phyloP scores from a whole-genome alignment of 2,329 filamentous ascomycete genomes.

The Ophiostoma sp. region DNA sequence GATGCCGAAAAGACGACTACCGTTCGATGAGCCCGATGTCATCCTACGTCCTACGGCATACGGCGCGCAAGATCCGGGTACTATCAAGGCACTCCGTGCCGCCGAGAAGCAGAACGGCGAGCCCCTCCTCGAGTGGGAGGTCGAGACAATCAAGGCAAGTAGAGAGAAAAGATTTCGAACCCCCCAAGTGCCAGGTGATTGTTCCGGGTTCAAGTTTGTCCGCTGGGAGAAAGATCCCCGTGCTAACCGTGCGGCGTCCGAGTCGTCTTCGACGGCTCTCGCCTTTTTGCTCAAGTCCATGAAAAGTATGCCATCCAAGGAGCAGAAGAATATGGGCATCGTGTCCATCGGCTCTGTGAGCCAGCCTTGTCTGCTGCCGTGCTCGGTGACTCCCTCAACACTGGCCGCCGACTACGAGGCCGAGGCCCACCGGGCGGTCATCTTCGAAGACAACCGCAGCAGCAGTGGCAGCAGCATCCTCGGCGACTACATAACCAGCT shows the following conservation, averaged over 20 bases:
- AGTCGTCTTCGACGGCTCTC: slow-evolving; percentile 25
- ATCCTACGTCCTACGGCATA: neutral
- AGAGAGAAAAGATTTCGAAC: neutral
- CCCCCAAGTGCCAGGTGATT: neutral
- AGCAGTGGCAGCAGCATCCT: neutral
- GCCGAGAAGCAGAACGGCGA: slow-evolving; percentile 18
- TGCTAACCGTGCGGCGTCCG: slow-evolving; percentile 26
- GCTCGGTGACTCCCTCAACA: neutral
- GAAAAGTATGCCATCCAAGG: neutral
- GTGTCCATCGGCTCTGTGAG: slow-evolving; percentile 23
- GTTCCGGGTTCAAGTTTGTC: neutral
- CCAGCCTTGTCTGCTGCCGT: neutral
- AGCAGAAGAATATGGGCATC: slow-evolving; percentile 14
- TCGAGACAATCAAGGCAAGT: slow-evolving; percentile 28
- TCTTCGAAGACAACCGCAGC: neutral
- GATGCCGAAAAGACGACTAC: neutral
- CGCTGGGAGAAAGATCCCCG: slow-evolving; percentile 15
- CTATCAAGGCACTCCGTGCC: neutral
- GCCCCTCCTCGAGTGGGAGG: slow-evolving; percentile 27
- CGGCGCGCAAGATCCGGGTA: neutral
- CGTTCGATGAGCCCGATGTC: neutral
- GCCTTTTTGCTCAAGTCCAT: slow-evolving; percentile 21
- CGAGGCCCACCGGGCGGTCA: neutral
- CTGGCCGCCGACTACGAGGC: neutral
- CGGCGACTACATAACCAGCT: slow-evolving; percentile 22